Evolutionary conservation across 139 green algal species (phyloP), one percentile per base, ranked within the genome.

Genomic region (Closterium sp.): DNA sequence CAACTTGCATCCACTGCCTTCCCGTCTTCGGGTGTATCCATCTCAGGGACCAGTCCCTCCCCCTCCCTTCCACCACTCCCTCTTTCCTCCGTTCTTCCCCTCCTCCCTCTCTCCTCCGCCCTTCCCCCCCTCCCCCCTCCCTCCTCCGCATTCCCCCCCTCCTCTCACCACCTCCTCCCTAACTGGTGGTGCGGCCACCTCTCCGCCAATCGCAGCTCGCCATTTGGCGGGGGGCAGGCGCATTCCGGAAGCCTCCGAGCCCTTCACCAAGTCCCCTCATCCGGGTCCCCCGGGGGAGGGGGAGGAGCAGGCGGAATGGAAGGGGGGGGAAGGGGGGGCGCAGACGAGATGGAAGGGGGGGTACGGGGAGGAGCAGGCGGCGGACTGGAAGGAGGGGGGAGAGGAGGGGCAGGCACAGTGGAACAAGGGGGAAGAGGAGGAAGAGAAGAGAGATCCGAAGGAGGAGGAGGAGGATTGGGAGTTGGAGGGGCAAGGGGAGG

Each of bases 91-190:
- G 16, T 12, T 23, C 38, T 76, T 85, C 19, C 86, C 16, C 8
- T 25, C 10, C 30, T 81, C 25, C 38, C n/a, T 19, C 86, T 81
- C 6, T 89, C 35, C 86, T 21, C 86, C n/a, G 16, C 34, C 2
- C 34, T 33, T 86, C n/a, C 35, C n/a, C 1, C 86, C 1, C 34
- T 32, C 30, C 86, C 34, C 28, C 34, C 28, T 34, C 25, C 38
- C 86, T 33, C 34, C 38, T 81, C 86, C 38, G 8, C 36, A 21
- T 89, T 34, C 28, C n/a, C 30, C 28, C 28, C 38, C 86, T 89
- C 86, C 38, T 33, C 38, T 89, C 38, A 76, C n/a, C 34, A 85
- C 86, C 38, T 34, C 86, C 86, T 89, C 8, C 34, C 38, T 84
- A 31, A 83, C 28, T 89, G 28, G n/a, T 33, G 30, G 30, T 34